These are phyloP conservation scores for Stephanocyclus meneghinianus DNA, from an alignment of 352 stramenopile species.

Conservation along the genomic window DNA sequence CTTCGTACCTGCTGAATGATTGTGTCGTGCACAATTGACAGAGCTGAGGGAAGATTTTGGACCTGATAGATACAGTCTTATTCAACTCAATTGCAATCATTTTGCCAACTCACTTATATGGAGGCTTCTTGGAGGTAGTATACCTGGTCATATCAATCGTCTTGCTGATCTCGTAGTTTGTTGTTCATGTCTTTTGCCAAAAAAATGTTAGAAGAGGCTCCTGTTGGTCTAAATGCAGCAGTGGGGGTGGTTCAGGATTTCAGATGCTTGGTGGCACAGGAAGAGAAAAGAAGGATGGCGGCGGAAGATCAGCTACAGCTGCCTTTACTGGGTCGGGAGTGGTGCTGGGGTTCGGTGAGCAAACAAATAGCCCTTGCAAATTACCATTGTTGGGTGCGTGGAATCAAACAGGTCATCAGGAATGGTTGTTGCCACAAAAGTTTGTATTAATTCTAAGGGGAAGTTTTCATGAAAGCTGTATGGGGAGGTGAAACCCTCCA, in stretches of 20 bases:
- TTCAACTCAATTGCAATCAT: conserved; percentile 93
- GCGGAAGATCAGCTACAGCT: conserved; percentile 18
- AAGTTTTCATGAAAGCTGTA: too few species aligned
- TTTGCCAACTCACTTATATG: conserved; percentile 88
- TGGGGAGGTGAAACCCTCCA: too few species aligned
- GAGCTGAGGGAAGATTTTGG: conserved; percentile 88
- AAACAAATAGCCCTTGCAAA: conserved; percentile 3
- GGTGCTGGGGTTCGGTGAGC: conserved; percentile 30
- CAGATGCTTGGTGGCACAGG: conserved; percentile 43
- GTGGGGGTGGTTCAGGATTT: conserved; percentile 34
- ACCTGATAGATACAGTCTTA: conserved; percentile 88
- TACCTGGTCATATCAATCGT: conserved; percentile 90
- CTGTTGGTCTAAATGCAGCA: conserved; percentile 57
- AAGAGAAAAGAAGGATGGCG: conserved; percentile 36
- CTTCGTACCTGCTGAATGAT: background rate
- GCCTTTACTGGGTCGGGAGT: conserved; percentile 41
- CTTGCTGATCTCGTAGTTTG: conserved; percentile 88
- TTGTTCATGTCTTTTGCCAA: conserved; percentile 74
- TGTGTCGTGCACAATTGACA: conserved; percentile 5
- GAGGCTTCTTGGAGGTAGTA: conserved; percentile 84
- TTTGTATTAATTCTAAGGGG: too few species aligned
- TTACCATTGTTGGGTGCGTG: conserved; percentile 25
- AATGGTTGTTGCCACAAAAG: too few species aligned
- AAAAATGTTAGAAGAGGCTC: conserved; percentile 71
- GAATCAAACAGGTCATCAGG: background rate